phyloP scores from a whole-genome alignment of 176 grass and related monocot genomes.

The Hyparrhenia diplandra region DNA sequence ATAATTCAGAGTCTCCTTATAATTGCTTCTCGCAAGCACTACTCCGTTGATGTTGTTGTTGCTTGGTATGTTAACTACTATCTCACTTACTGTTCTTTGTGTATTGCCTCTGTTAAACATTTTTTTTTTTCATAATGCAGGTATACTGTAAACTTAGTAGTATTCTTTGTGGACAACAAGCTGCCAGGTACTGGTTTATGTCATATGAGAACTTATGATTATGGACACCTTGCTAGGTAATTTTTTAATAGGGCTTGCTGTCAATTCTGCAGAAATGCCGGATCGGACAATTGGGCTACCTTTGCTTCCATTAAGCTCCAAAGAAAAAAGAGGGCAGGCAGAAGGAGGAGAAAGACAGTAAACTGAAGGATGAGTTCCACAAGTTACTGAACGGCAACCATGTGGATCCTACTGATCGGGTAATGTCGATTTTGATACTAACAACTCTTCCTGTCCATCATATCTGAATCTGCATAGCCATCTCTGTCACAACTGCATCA shows the following conservation, averaged over 20 bases:
- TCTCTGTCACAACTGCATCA: neutral
- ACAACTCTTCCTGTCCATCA: neutral
- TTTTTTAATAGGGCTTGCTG: neutral
- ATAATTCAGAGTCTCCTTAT: constrained; percentile 88
- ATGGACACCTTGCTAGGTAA: neutral
- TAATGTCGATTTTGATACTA: constrained; percentile 22
- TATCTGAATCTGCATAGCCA: neutral
- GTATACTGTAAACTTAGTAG: constrained; percentile 95
- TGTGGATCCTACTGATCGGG: constrained; percentile 70
- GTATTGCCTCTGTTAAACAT: neutral
- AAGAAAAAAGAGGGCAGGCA: constrained; percentile 58
- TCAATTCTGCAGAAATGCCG: constrained; percentile 73
- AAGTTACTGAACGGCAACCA: constrained; percentile 90
- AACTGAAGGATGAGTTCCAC: constrained; percentile 65
- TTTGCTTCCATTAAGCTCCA: constrained; percentile 68
- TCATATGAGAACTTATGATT: neutral
- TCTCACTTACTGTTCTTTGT: neutral
- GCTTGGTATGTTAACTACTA: constrained; percentile 54
- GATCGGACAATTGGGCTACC: constrained; percentile 54
- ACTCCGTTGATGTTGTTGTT: constrained; percentile 88
- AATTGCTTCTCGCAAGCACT: constrained; percentile 93
- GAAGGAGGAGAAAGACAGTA: constrained; percentile 72
- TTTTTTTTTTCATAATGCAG: constrained; percentile 18
- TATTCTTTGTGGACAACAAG: constrained; percentile 90
- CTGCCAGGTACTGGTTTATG: constrained; percentile 63